These are phyloP conservation scores for Bothriochloa decipiens DNA, from an alignment of 176 grass and related monocot species.

Conservation along the genomic window DNA sequence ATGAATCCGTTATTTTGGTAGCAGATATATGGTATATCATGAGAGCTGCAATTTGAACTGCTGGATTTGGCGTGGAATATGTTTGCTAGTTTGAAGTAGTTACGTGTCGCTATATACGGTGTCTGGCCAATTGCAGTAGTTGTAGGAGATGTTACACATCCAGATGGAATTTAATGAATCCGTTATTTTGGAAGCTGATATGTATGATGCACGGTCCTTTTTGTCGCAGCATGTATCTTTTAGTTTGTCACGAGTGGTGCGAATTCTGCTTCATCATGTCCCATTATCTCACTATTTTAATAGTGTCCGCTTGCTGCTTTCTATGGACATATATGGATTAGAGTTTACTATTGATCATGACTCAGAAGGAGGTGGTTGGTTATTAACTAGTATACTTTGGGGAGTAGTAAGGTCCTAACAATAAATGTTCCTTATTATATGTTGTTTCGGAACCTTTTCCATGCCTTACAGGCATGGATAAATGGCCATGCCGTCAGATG, in stretches of 20 bases:
- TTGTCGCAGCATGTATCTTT: not conserved
- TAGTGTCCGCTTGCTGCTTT: not conserved
- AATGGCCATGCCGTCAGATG: constrained; percentile 11
- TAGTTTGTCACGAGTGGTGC: not conserved
- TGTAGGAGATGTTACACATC: not conserved
- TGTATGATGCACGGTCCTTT: not conserved
- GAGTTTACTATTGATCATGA: constrained; percentile 1
- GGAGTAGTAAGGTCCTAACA: not conserved
- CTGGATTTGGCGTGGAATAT: constrained; percentile 10
- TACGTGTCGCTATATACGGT: not conserved
- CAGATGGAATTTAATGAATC: not conserved
- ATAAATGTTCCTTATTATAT: not conserved
- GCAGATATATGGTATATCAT: not conserved
- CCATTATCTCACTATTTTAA: not conserved
- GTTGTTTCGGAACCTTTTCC: not conserved
- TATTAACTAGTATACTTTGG: not conserved
- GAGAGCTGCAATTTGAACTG: not conserved
- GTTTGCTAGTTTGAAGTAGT: constrained; percentile 8
- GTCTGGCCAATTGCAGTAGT: not conserved
- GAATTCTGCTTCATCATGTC: constrained; percentile 22
- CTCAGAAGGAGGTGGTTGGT: not conserved
- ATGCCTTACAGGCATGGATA: not conserved
- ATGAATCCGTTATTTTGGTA: not conserved
- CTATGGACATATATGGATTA: not conserved
- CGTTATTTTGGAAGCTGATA: not conserved